These are phyloP conservation scores for Lagenaria siceraria DNA, from an alignment of 306 rosid species.

Conservation along the genomic window DNA sequence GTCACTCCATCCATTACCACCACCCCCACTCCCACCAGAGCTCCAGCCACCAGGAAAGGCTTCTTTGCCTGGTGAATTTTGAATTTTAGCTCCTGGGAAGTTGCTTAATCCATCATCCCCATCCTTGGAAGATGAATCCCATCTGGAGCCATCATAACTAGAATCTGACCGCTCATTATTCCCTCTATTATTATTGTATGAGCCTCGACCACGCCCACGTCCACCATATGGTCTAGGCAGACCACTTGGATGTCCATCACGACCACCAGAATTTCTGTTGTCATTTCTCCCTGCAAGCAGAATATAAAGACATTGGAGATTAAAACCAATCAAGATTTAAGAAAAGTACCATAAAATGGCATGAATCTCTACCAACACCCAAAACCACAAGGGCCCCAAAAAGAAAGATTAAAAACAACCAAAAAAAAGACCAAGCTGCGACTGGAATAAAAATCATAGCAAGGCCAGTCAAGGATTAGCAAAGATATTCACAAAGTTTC, in stretches of 20 bases:
- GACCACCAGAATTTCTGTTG: constrained; percentile 9
- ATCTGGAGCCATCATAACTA: constrained; percentile 33
- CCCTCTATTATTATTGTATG: constrained; percentile 43
- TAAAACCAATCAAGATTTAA: background rate
- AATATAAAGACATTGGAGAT: background rate
- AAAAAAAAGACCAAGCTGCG: background rate
- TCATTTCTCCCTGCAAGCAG: constrained; percentile 23
- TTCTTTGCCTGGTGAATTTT: constrained; percentile 80
- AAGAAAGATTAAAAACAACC: background rate
- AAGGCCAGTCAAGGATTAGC: background rate
- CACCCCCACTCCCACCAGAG: constrained; percentile 23
- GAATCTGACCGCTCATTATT: constrained; percentile 59
- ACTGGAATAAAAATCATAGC: background rate
- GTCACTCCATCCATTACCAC: constrained; percentile 1
- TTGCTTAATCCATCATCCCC: constrained; percentile 53
- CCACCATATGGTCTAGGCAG: constrained; percentile 71
- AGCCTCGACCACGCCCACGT: constrained; percentile 74
- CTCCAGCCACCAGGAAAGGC: constrained; percentile 87
- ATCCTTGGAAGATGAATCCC: constrained; percentile 64
- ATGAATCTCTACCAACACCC: background rate
- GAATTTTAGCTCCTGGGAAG: constrained; percentile 67
- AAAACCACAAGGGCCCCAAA: background rate
- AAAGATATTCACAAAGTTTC: background rate
- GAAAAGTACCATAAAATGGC: background rate
- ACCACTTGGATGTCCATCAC: constrained; percentile 56